Evolutionary conservation across 2,329 filamentous ascomycete genomes (phyloP).

Genomic region (Dothistroma septosporum): DNA sequence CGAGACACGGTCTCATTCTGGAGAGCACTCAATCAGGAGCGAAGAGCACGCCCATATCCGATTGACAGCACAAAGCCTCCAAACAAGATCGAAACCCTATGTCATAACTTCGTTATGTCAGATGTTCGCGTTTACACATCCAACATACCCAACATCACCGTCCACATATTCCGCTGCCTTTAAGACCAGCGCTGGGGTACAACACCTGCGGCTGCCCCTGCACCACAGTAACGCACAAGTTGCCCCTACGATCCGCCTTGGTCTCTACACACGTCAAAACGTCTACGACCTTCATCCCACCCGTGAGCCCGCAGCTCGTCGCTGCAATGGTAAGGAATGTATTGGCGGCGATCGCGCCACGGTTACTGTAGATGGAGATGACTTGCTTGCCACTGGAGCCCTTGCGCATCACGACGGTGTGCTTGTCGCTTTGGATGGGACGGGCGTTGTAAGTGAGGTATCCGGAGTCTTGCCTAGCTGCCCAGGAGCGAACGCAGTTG

Average conservation of each 20-base stretch:
- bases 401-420: constrained; percentile 45
- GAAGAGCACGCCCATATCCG: not conserved
- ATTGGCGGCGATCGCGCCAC: constrained; percentile 24
- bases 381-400: constrained; percentile 37
- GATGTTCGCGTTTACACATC: not conserved
- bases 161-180: constrained; percentile 20
- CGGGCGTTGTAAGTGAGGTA: constrained; percentile 41
- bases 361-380: constrained; percentile 33
- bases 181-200: constrained; percentile 15
- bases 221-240: constrained; percentile 31
- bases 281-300: constrained; percentile 33
- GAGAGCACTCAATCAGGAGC: too few relatives aligned
- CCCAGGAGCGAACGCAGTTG: constrained; percentile 50
- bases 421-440: constrained; percentile 37
- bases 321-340: constrained; percentile 30
- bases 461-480: constrained; percentile 35
- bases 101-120: not conserved
- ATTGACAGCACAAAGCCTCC: not conserved
- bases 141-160: constrained; percentile 1
- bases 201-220: constrained; percentile 15
- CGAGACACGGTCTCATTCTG: not conserved
- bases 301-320: constrained; percentile 25
- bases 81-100: not conserved
- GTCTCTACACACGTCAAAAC: constrained; percentile 44
- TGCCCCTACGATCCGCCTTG: constrained; percentile 43